Evolutionary conservation across 2,329 filamentous ascomycete species (phyloP).

Genomic region (Pochonia chlamydosporia): DNA sequence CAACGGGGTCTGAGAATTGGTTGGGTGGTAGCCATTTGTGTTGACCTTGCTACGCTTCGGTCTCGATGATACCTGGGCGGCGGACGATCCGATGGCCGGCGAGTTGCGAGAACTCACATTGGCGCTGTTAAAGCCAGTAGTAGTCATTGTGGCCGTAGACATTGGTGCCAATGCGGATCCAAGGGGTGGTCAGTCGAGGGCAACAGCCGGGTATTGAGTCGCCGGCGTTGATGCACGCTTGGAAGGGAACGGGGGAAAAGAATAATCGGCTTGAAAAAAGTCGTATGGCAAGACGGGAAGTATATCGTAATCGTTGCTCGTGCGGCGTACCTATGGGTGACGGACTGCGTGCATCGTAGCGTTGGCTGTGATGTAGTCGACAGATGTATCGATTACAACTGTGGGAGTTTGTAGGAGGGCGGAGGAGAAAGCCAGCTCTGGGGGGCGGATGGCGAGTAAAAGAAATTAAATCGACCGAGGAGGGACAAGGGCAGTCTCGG

Average conservation of each 20-base stretch:
- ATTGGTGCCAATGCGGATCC: constrained; percentile 35
- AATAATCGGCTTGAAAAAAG: too few relatives aligned
- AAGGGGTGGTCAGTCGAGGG: constrained; percentile 9
- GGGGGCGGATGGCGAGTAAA: background rate
- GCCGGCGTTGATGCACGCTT: background rate
- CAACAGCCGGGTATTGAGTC: constrained; percentile 3
- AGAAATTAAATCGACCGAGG: background rate
- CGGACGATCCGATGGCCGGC: constrained; percentile 35
- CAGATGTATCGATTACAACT: constrained; percentile 1
- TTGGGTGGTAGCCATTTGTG: constrained; percentile 47
- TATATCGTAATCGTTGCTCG: background rate
- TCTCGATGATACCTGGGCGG: constrained; percentile 33
- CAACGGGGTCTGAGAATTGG: constrained; percentile 45
- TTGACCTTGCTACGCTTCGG: constrained; percentile 48
- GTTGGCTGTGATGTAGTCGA: constrained; percentile 1
- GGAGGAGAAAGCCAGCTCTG: background rate
- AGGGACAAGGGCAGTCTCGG: background rate
- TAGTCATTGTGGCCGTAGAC: constrained; percentile 30
- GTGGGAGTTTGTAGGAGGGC: background rate
- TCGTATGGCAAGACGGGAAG: too few relatives aligned
- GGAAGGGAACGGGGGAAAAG: background rate
- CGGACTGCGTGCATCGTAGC: constrained; percentile 16
- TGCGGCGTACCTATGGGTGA: constrained; percentile 11
- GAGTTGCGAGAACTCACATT: constrained; percentile 48
- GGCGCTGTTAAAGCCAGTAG: constrained; percentile 32